Evolutionary conservation across 192 early-diverging fungal species (phyloP).

Genomic region (Coemansia sp.): DNA sequence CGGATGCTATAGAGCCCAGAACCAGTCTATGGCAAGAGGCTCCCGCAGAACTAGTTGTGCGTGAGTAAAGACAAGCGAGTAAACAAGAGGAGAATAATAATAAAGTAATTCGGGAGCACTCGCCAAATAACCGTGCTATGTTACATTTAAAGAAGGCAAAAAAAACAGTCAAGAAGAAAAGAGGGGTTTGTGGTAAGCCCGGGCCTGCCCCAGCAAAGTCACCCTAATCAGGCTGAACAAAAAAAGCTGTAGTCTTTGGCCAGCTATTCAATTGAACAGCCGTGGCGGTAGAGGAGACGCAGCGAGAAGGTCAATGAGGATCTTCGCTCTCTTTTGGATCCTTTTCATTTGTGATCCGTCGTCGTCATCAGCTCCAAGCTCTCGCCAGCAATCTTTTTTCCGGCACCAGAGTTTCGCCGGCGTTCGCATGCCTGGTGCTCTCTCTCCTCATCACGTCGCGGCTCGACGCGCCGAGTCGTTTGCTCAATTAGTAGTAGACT

Average conservation of each 20-base stretch:
- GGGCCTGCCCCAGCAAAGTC: neutral
- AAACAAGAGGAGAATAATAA: neutral
- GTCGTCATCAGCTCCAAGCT: constrained; percentile 2
- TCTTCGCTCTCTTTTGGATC: neutral
- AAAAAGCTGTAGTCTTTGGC: too few species aligned
- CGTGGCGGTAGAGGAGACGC: neutral
- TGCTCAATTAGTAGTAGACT: neutral
- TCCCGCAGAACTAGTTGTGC: neutral
- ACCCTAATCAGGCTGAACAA: neutral
- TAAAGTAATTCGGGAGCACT: neutral
- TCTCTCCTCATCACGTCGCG: neutral
- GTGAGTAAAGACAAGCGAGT: neutral
- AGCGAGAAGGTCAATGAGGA: neutral
- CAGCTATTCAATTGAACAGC: neutral
- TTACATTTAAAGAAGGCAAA: constrained; percentile 6
- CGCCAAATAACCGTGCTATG: neutral
- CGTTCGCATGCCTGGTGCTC: neutral
- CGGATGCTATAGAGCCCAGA: neutral
- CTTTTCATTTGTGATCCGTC: neutral
- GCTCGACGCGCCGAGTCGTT: constrained; percentile 9
- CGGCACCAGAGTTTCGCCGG: neutral
- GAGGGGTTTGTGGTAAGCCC: constrained; percentile 1
- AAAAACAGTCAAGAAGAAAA: constrained; percentile 8
- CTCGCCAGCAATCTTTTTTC: neutral
- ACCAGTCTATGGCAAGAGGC: neutral